Evolutionary conservation across 306 rosid genomes (phyloP), one percentile per base, ranked within the genome.

Genomic region (Parietaria judaica): DNA sequence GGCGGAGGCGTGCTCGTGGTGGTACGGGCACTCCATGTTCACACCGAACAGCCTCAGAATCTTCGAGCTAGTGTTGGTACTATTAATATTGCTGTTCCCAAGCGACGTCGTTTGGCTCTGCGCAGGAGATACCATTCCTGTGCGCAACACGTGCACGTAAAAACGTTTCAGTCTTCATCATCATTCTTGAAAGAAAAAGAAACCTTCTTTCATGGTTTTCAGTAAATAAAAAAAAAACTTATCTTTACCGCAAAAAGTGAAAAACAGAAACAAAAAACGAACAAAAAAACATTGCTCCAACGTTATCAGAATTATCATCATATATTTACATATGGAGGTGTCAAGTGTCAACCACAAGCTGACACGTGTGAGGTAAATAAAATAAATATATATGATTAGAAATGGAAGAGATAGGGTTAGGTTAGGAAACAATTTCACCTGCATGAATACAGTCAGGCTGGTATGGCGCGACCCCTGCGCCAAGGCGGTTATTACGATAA

Each of bases 21-120:
- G 83, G 36, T 94, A 23, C 31, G 31, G 90, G 78, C 86, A 94
- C 74, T 88, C 95, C 87, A 94, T 68, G 84, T 88, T 76, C 61
- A 94, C 99, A 10, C 99, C 99, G 48, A 94, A 94, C 11, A 94
- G 72, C 85, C 99, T 81, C 70, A 94, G 81, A 54, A 78, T 81
- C 74, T 67, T 94, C 3, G 96, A 85, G 77, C 39, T 56, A 36
- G 6, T 36, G 15, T n/a, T 56, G 4, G 8, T 56, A 13, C 31
- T 54, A 31, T 56, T 56, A 43, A 31, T 51, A 10, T 50, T 50
- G 54, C 8, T 53, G 34, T 64, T 90, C 36, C 83, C 85, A 47
- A 68, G 46, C 72, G 70, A 60, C 65, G 78, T 66, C 79, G 72
- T 78, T 79, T 74, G 84, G 39, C 17, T 80, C 67, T 69, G 59